A percentile compares a stretch with the other conserved stretches of the same genome.
Conservation (phyloP, 345 rosid species). For the Populus simonii region DNA sequence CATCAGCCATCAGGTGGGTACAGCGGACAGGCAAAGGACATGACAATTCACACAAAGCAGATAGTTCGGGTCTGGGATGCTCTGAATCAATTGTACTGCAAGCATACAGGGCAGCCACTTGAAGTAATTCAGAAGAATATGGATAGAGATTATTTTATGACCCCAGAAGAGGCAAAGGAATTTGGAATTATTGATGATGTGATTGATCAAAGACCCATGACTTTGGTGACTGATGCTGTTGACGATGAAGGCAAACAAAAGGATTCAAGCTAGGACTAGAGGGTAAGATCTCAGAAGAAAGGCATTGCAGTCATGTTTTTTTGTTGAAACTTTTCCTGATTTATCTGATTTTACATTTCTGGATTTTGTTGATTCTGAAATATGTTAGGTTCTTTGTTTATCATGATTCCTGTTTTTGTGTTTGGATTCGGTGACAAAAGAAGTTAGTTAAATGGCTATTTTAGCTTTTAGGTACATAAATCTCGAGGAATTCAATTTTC, state of each 20-base stretch:
- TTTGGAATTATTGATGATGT: conserved; percentile 97
- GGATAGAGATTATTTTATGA: conserved; percentile 98
- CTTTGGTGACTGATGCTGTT: conserved; percentile 78
- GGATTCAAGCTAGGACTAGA: conserved; percentile 46
- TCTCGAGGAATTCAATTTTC: background rate
- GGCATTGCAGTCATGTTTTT: background rate
- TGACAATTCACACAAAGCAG: conserved; percentile 90
- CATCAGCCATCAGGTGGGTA: conserved; percentile 99
- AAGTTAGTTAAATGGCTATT: background rate
- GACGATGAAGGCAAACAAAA: conserved; percentile 59
- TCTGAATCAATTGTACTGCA: conserved; percentile 63
- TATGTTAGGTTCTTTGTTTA: background rate
- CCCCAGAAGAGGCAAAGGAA: conserved; percentile 85
- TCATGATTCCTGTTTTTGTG: background rate
- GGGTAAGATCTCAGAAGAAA: background rate
- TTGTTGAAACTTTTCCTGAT: background rate
- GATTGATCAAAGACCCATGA: conserved; percentile 75
- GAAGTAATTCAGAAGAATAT: conserved; percentile 80
- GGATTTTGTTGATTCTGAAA: background rate
- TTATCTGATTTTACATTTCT: background rate
- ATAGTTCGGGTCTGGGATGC: conserved; percentile 92
- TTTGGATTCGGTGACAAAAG: background rate
- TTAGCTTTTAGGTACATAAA: background rate
- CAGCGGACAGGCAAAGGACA: conserved; percentile 92
- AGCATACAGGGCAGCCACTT: conserved; percentile 73